phyloP scores from a whole-genome alignment of 176 grass and related monocot species.

The Aegilops umbellulata region DNA sequence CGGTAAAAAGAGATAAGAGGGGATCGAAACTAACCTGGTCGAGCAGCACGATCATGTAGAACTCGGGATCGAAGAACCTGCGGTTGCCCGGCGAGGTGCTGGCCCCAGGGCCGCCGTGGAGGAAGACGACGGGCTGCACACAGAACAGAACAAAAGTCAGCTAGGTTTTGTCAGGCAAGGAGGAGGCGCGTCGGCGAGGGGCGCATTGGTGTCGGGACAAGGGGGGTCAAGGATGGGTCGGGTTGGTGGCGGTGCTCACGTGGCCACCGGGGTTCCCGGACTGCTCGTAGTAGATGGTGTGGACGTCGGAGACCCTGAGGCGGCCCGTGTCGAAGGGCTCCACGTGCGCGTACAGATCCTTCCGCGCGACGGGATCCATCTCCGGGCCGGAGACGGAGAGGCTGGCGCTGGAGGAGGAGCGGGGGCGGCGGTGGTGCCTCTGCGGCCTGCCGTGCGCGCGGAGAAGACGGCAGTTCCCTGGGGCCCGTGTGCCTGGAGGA shows the following conservation, averaged over 20 bases:
- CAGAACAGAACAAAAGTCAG: background rate
- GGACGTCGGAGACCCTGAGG: constrained; percentile 76
- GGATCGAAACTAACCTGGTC: constrained; percentile 62
- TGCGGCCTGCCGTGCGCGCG: background rate
- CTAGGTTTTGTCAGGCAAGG: background rate
- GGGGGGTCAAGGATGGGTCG: background rate
- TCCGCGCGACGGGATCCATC: constrained; percentile 40
- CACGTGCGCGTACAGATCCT: constrained; percentile 55
- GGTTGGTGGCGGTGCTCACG: constrained; percentile 31
- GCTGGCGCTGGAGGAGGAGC: background rate
- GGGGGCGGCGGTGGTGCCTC: background rate
- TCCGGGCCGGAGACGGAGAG: background rate
- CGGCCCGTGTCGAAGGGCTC: constrained; percentile 72
- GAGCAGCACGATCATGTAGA: constrained; percentile 81
- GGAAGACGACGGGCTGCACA: constrained; percentile 79
- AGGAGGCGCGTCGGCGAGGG: background rate
- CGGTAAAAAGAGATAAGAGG: background rate
- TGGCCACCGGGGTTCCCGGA: constrained; percentile 83
- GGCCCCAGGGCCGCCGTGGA: constrained; percentile 78
- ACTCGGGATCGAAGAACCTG: constrained; percentile 74
- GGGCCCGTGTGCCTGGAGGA: background rate
- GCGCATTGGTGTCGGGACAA: background rate
- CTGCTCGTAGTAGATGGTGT: constrained; percentile 92
- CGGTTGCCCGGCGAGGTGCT: constrained; percentile 78
- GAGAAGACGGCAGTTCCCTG: background rate